Evolutionary conservation across 208 protist genomes (phyloP).

Genomic region (Leptomonas pyrrhocoris): DNA sequence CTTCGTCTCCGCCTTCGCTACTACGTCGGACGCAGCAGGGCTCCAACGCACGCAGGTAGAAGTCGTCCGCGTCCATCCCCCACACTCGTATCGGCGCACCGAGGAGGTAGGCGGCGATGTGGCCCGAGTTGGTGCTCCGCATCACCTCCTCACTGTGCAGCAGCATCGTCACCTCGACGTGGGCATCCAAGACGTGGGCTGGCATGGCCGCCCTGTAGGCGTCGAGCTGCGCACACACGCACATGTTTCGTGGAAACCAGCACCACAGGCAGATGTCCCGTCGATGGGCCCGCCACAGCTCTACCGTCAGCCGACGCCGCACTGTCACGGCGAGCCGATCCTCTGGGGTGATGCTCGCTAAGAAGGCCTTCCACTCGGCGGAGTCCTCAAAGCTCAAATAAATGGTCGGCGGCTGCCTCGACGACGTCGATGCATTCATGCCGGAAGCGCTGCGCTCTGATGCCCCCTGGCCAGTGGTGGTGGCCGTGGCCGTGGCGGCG

Average conservation of each 20-base stretch:
- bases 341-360: constrained; percentile 32
- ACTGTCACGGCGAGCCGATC: constrained; percentile 63
- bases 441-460: background rate
- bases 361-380: constrained; percentile 67
- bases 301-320: constrained; percentile 47
- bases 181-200: constrained; percentile 12
- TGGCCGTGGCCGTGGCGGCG: constrained; percentile 5
- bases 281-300: constrained; percentile 54
- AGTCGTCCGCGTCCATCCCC: constrained; percentile 70
- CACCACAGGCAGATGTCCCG: constrained; percentile 71
- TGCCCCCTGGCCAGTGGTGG: background rate
- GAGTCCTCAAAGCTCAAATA: constrained; percentile 69
- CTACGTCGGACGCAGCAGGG: background rate
- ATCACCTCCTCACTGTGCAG: constrained; percentile 83
- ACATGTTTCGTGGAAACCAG: constrained; percentile 71
- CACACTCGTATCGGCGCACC: constrained; percentile 72
- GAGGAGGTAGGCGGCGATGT: constrained; percentile 80
- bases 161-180: constrained; percentile 67
- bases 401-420: constrained; percentile 39
- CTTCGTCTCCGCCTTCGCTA: background rate
- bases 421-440: background rate
- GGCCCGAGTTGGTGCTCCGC: constrained; percentile 84
- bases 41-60: constrained; percentile 32
- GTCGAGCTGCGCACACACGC: constrained; percentile 68
- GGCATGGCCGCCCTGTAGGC: constrained; percentile 42